Base-by-base conservation (phyloP, 495 filamentous ascomycete genomes). In the Aspergillus campestris region DNA sequence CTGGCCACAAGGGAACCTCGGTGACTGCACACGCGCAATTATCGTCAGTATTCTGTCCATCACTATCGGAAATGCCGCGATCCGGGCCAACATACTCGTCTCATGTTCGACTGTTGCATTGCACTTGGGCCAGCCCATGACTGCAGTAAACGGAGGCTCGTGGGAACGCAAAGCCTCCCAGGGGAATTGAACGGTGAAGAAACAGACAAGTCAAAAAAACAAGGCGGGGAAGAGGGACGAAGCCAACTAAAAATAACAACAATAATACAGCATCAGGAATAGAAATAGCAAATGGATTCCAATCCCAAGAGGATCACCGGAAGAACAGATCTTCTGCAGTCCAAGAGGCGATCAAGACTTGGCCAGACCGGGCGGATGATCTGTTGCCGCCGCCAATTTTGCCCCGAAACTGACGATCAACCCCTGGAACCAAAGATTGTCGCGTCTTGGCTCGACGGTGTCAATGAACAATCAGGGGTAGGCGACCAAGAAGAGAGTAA, bases 41-140 rank as follows among this genome's bases (percentile, higher is more conserved):
- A 28, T 55, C 36, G 50, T 40, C 34, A 40, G 10, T 10, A 27
- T 8, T 34, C n/a, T 31, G 29, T 33, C 33, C 34, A 14, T 29
- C 18, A 10, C 31, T 31, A 43, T 8, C 14, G 39, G 14, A 34
- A 36, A 31, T 30, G 12, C 29, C 28, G 33, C 8, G 14, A 40
- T 13, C 42, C 11, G 39, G 3, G 35, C 15, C 1, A 18, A 45
- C 64, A 36, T 63, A 78, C 73, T 73, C 13, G 53, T 65, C 46
- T 64, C 55, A 46, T 68, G 45, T 47, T 77, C 73, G 42, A 60
- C 31, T 12, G 74, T 74, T 3, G 64, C 56, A 60, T 78, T 73
- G 43, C 74, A 78, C 48, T 60, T 54, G 34, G 70, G 67, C 73
- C 72, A 75, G 44, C 59, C 65, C 71, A 74, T 74, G 44, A 44